Evolutionary conservation across 73 alveolate genomes (phyloP).

Genomic region (Blepharisma stoltei): DNA sequence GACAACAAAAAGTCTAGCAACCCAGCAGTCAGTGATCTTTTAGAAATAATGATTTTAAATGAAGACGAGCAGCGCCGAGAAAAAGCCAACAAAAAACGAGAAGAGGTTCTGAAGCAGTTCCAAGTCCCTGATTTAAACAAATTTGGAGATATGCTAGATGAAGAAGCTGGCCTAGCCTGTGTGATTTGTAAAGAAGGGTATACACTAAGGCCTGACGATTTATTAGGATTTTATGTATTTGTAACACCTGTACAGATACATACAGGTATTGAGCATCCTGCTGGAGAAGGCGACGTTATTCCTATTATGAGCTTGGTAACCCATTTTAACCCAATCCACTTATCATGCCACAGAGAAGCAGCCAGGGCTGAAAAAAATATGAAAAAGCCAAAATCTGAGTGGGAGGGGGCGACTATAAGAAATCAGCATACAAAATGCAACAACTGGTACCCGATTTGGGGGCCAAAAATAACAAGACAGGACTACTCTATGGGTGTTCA

Average conservation of each 20-base stretch:
- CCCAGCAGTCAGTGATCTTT: conserved; percentile 12
- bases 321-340: conserved; percentile 58
- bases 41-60: conserved; percentile 33
- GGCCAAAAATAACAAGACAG: conserved; percentile 44
- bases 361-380: conserved; percentile 52
- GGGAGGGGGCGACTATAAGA: conserved; percentile 75
- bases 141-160: conserved; percentile 24
- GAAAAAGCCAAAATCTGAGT: conserved; percentile 62
- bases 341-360: conserved; percentile 58
- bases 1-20: not conserved
- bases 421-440: conserved; percentile 68
- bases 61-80: conserved; percentile 40
- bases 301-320: conserved; percentile 46
- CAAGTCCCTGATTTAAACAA: conserved; percentile 23
- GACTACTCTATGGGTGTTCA: conserved; percentile 31
- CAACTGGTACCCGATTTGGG: conserved; percentile 58
- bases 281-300: conserved; percentile 26
- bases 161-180: conserved; percentile 55
- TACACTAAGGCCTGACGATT: conserved; percentile 54
- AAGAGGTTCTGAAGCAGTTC: conserved; percentile 36
- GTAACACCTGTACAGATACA: conserved; percentile 26
- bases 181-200: conserved; percentile 70
- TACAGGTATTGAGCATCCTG: conserved; percentile 16
- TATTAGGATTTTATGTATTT: conserved; percentile 59
- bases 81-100: conserved; percentile 30